Base-by-base conservation (phyloP, 306 rosid genomes). In the Inga laurina region DNA sequence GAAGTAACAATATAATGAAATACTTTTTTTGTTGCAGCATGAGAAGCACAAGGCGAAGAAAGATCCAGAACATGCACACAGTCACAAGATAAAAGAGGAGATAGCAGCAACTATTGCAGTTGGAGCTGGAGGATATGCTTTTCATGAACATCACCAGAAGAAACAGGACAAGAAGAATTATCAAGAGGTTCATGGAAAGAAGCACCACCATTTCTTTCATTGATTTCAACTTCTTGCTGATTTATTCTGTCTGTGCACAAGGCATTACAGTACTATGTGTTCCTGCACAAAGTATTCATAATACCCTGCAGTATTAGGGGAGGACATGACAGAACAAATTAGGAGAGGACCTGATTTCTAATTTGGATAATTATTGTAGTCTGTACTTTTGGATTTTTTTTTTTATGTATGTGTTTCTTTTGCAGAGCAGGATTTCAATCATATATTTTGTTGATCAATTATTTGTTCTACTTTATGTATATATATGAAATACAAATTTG, bases 81-180 rank as follows among this genome's bases (percentile, higher is more conserved):
- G 66, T 82, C 98, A 92, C 93, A 92, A 94, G 93, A 51, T 91
- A 56, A 90, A 85, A 78, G 95, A 94, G 84, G 97, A 94, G 87
- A 34, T 91, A 18, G 95, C 91, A n/a, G 95, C 90, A 1, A 91
- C 21, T 0, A 90, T 86, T 9, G 94, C 94, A 5, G 90, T 90
- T 5, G 97, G 90, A 79, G 57, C 90, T 1, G 98, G 95, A 5
- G 97, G 98, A 0, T 92, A 67, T 37, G 94, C 91, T 41, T 89
- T 94, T 73, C 95, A 94, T 64, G 98, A 92, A 86, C 95, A 85
- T 71, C 95, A 89, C 59, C 89, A 90, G 43, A 90, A 91, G 74
- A 85, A 91, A 74, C 92, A 94, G 77, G 18, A 91, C 3, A 78
- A 90, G 79, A 78, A 91, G 48, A 78, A 90, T 75, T 90, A 88